Base-by-base conservation (phyloP, 2,329 filamentous ascomycete genomes). In the Calonectria crousiana region DNA sequence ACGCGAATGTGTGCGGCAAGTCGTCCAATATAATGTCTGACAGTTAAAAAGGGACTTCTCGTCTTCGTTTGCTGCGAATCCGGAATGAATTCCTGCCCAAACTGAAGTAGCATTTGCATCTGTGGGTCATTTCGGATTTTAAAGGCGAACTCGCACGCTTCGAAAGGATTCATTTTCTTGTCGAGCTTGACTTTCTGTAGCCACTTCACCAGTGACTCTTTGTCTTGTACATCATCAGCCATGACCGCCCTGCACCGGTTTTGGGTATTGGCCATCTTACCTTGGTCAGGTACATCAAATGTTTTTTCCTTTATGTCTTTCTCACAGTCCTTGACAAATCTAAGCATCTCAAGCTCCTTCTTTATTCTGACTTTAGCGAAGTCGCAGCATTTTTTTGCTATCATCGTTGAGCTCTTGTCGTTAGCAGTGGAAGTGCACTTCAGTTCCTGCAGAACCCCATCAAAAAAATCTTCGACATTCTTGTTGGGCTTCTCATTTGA, bases 1-100 rank as follows among this genome's bases (percentile, higher is more conserved):
- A 85, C 84, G 13, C 86, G 83, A 2, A 87, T 78, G 67, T 86
- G 86, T 28, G 86, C 79, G n/a, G 85, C 85, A 2, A 90, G 77
- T 0, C 88, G 83, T 3, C 88, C 87, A 10, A 90, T 78, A 41
- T 83, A 82, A 76, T 90, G 89, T 6, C 81, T 79, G 6, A 85
- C 80, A 4, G 62, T 51, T 5, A 74, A 70, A 70, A 87, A 87
- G 2, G 56, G 56, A 18, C 0, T 51, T 30, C n/a, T 65, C 41
- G 0, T 56, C 2, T 36, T 34, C 1, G 6, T 26, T 1, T 67
- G 53, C 1, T 20, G 23, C 20, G 14, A n/a, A 23, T 44, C 14
- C 16, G 38, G 5, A 20, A 64, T 30, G 4, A 26, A 41, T 52
- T 51, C 67, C 3, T 69, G 53, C 9, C 67, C 26, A 28, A 69